Evolutionary conservation across 441 rosid species (phyloP), one percentile per base, ranked within the genome.

Genomic region (Dalechampia spathulata): DNA sequence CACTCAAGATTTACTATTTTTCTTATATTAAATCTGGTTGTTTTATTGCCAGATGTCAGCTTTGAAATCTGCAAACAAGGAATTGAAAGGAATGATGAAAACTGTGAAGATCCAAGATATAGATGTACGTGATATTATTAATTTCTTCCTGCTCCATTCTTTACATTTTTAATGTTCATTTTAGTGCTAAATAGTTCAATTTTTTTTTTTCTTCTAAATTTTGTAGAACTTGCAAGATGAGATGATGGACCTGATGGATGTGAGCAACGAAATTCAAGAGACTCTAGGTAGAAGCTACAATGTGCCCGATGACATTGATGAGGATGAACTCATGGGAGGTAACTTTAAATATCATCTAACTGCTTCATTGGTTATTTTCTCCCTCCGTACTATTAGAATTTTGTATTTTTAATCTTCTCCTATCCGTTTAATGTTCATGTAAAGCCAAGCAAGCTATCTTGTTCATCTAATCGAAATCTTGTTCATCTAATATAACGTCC

Each of bases 221-320:
- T n/a, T n/a, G n/a, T n/a, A n/a, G 99, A 94, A 81, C 69, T 64
- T 94, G 83, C 99, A 90, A 90, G 99, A 94, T 64, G 99, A 90
- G 81, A 94, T 94, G 99, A 83, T 81, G 90, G 93, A 94, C 81
- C 62, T 90, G 68, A 85, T 90, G 99, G 99, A 94, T 67, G 95
- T 81, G 45, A 94, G 99, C 64, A 76, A 61, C 17, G 99, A 94
- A 72, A 90, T 94, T 61, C 98, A 94, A 79, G 98, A 94, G 71
- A 85, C 92, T 12, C 76, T 94, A 37, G 98, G 98, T 50, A 81
- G 96, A 76, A 90, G 96, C 76, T 87, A 94, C 63, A 80, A 52
- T 62, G 85, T 90, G 60, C 99, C 98, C 19, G 98, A 94, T 75
- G 96, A 92, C 67, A 87, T 94, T 66, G 99, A 94, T 19, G 99